Percentiles rank a stretch among this genome's conserved stretches.
Evolutionary conservation across 2,329 filamentous ascomycete genomes (phyloP).

Genomic region (Pseudomassariella vexata): DNA sequence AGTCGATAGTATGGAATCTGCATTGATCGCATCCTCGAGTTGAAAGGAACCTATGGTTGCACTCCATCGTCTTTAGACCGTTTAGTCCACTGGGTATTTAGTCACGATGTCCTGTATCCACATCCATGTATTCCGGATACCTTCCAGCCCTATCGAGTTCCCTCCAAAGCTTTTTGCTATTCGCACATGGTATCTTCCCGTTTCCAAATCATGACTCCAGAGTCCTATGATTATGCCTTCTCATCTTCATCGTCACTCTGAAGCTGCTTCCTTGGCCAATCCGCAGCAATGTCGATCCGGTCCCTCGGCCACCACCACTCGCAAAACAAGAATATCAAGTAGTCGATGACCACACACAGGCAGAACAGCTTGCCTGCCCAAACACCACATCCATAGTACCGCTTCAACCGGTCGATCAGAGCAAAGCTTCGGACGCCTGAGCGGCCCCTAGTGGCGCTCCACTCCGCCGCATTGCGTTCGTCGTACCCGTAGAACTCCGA

Average conservation of each 20-base stretch:
- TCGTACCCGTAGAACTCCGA: constrained; percentile 85
- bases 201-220: too few relatives aligned
- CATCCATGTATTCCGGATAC: too few relatives aligned
- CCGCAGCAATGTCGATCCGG: constrained; percentile 80
- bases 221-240: too few relatives aligned
- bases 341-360: constrained; percentile 89
- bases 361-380: constrained; percentile 99
- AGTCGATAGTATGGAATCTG: too few relatives aligned
- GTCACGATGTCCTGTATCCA: too few relatives aligned
- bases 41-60: too few relatives aligned
- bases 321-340: constrained; percentile 79
- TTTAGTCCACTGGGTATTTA: too few relatives aligned
- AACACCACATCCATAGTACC: constrained; percentile 96
- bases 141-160: too few relatives aligned
- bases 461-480: constrained; percentile 51
- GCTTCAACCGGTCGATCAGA: constrained; percentile 87
- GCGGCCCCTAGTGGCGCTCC: constrained; percentile 65
- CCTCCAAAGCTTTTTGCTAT: too few relatives aligned
- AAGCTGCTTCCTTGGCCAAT: constrained; percentile 76
- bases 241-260: constrained; percentile 21
- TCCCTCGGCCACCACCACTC: constrained; percentile 83
- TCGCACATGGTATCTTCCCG: too few relatives aligned
- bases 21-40: too few relatives aligned
- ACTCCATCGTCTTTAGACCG: too few relatives aligned
- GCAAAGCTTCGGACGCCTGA: constrained; percentile 77